Base-by-base conservation (phyloP, 192 early-diverging fungal genomes). In the Globomyces pollinis-pini region DNA sequence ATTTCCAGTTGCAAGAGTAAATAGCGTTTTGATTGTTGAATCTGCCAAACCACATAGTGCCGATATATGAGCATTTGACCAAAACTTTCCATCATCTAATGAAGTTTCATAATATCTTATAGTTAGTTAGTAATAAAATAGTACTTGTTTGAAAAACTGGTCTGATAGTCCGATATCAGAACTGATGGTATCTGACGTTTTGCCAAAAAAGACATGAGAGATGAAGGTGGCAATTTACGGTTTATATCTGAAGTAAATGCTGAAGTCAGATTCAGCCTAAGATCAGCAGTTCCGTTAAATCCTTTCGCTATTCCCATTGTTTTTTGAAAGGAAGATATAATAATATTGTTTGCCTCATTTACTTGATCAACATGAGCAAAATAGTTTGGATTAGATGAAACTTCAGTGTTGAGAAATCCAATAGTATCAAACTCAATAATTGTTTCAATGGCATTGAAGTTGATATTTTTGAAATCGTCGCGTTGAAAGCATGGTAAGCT, bases 371-470 rank as follows among this genome's bases (percentile, higher is more conserved):
- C 67, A 57, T 81, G 79, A 45, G 77, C 58, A 41, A 38, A 77
- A 6, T 68, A 62, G 3, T 51, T 33, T 16, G 66, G 7, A 12
- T 34, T 55, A n/a, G 45, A 26, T 18, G 49, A 50, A 6, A 41
- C 52, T 5, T 42, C 9, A 1, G 47, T 33, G 2, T 67, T 50
- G 2, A 32, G 20, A 5, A 63, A 64, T 13, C 73, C 78, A 6
- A 88, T 75, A 28, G 79, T 77, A 49, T 73, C 78, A 20, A 86
- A 75, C 51, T 91, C 89, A 0, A 90, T 34, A n/a, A 90, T 80
- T 1, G 77, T 62, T 32, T 86, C 82, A 42, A 90, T 88, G 13
- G 74, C 72, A 36, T 80, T 62, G 34, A 86, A 76, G 33, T 84
- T 82, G 53, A 91, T 75, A 11, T 75, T 62, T 16, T 67, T 72